phyloP scores from a whole-genome alignment of 1,284 basidiomycete genomes.

The Ceratobasidium sp. region DNA sequence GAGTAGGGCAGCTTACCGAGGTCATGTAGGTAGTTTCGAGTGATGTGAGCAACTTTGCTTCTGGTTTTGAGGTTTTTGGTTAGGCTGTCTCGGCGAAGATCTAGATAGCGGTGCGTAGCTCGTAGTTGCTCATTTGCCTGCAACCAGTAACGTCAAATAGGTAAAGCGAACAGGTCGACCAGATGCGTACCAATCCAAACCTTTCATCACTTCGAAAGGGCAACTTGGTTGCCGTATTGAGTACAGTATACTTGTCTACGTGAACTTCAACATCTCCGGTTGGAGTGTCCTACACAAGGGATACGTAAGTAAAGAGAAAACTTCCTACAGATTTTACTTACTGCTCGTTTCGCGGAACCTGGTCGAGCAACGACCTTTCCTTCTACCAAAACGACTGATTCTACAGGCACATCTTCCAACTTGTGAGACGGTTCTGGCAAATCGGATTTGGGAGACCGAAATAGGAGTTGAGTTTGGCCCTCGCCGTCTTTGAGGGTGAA shows the following conservation, averaged over 20 bases:
- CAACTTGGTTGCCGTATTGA: constrained; percentile 76
- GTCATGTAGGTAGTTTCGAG: constrained; percentile 78
- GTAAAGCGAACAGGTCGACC: constrained; percentile 24
- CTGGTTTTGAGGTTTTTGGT: constrained; percentile 83
- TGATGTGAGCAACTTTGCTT: constrained; percentile 80
- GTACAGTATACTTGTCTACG: constrained; percentile 73
- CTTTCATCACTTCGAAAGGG: constrained; percentile 31
- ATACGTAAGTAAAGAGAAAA: constrained; percentile 28
- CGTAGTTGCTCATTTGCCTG: constrained; percentile 88
- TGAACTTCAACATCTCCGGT: constrained; percentile 84
- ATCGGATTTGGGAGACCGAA: constrained; percentile 58
- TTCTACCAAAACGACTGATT: constrained; percentile 79
- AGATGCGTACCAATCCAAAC: constrained; percentile 62
- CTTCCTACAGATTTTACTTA: constrained; percentile 22
- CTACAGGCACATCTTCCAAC: constrained; percentile 73
- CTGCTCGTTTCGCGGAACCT: constrained; percentile 51
- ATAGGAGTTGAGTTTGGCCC: constrained; percentile 81
- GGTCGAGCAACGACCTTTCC: constrained; percentile 77
- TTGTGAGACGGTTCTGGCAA: constrained; percentile 56
- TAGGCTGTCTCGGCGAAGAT: constrained; percentile 80
- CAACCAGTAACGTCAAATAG: constrained; percentile 40
- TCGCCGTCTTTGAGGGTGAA: constrained; percentile 81
- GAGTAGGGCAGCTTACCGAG: constrained; percentile 62
- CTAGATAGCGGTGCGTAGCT: constrained; percentile 86
- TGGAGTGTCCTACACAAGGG: constrained; percentile 46